Base-by-base conservation (phyloP, 352 stramenopile genomes). In the Peronospora farinosa region DNA sequence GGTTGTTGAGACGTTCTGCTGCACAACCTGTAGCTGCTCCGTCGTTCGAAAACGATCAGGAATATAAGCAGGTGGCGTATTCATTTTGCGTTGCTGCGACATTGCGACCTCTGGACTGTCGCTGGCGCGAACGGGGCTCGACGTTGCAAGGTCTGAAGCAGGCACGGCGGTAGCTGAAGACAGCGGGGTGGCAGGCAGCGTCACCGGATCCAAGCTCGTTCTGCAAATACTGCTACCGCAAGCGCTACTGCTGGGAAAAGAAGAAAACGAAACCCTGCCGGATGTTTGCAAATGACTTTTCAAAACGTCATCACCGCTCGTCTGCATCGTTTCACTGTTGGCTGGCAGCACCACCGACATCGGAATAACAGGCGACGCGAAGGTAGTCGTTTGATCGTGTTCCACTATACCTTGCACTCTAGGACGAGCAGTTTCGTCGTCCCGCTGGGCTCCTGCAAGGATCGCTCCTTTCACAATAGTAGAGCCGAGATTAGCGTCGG, bases 141-240 rank as follows among this genome's bases (percentile, higher is more conserved):
- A 21, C 7, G 40, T 21, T 32, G 30, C 48, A 25, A 54, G 40
- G 3, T 64, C 41, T 28, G 57, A 42, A 1, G 25, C 23, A 31
- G 59, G 33, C 11, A 42, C 27, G 2, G 16, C 54, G 40, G 37
- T 31, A 41, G 59, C 37, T 32, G 42, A 60, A 23, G 60, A 39
- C n/a, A 50, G 38, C 17, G 55, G 51, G 1, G 55, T 60, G 33
- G 57, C 47, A 48, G 56, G 56, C 8, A 56, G 61, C 13, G 61
- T 57, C 2, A 50, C 30, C 17, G 40, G 21, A 42, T 66, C 61
- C 32, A 67, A 35, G 0, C 41, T 47, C 42, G 63, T 64, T 27
- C 57, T 61, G 28, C 52, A 60, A n/a, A 64, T 55, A 30, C 48
- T 64, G 38, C 62, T 67, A 30, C 37, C 39, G 16, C 52, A 52